Evolutionary conservation across 1,139 yeast species (phyloP).

Genomic region (Yamadazyma dendronema): DNA sequence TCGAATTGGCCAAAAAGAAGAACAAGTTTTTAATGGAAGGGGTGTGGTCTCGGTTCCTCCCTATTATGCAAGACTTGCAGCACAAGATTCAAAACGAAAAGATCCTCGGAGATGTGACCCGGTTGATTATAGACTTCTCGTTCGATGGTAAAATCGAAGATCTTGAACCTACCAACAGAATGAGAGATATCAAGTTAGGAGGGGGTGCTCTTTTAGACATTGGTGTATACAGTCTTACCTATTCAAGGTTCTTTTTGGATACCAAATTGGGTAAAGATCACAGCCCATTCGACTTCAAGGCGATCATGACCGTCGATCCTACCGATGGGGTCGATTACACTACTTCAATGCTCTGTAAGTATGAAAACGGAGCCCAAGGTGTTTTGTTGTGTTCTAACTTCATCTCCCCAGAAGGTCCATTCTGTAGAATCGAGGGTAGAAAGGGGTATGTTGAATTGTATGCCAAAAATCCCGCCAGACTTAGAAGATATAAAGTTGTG

Average conservation of each 20-base stretch:
- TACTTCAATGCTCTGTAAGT: constrained; percentile 33
- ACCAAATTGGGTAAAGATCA: constrained; percentile 27
- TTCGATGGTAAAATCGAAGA: constrained; percentile 16
- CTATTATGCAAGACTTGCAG: constrained; percentile 40
- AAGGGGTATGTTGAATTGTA: constrained; percentile 35
- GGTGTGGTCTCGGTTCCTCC: constrained; percentile 66
- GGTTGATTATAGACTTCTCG: constrained; percentile 10
- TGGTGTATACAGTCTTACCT: constrained; percentile 59
- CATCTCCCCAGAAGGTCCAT: constrained; percentile 29
- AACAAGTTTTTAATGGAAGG: constrained; percentile 60
- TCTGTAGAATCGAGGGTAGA: constrained; percentile 37
- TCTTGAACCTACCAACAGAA: constrained; percentile 19
- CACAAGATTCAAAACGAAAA: constrained; percentile 42
- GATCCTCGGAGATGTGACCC: constrained; percentile 23
- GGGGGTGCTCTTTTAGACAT: constrained; percentile 63
- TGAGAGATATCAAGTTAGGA: constrained; percentile 47
- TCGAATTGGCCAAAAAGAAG: constrained; percentile 44
- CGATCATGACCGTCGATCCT: constrained; percentile 31
- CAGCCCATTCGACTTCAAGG: constrained; percentile 26
- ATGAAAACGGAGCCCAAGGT: constrained; percentile 35
- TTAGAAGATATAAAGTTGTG: constrained; percentile 28
- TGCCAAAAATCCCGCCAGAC: constrained; percentile 35
- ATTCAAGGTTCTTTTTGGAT: constrained; percentile 40
- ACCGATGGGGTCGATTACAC: constrained; percentile 35
- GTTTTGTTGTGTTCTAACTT: constrained; percentile 33